Percentiles rank a stretch among this genome's conserved stretches.
phyloP scores from a whole-genome alignment of 2,329 filamentous ascomycete species.

The Colletotrichum incanum region DNA sequence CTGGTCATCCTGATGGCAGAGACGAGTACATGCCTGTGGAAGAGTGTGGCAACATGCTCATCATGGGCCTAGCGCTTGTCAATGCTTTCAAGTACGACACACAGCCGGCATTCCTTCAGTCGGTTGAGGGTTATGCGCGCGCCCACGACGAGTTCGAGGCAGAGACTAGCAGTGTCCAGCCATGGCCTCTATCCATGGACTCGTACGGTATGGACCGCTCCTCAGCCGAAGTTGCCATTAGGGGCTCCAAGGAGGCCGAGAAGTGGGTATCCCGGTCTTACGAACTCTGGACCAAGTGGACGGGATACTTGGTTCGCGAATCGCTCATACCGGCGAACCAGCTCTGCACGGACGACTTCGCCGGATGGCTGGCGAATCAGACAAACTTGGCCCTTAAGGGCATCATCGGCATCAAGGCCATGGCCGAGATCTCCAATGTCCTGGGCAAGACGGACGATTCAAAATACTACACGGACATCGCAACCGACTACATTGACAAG shows the following conservation, averaged over 20 bases:
- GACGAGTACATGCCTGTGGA: conserved; percentile 85
- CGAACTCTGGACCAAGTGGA: conserved; percentile 83
- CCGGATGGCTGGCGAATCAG: conserved; percentile 81
- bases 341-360: conserved; percentile 84
- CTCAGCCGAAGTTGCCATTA: conserved; percentile 68
- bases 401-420: conserved; percentile 84
- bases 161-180: conserved; percentile 49
- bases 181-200: conserved; percentile 53
- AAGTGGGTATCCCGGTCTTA: conserved; percentile 70
- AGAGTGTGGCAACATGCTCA: conserved; percentile 83
- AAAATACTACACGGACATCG: conserved; percentile 74
- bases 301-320: conserved; percentile 79
- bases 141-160: background rate
- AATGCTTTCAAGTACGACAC: conserved; percentile 80
- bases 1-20: conserved; percentile 77
- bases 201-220: conserved; percentile 69
- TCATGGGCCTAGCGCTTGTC: conserved; percentile 83
- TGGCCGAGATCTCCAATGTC: conserved; percentile 77
- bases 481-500: conserved; percentile 76
- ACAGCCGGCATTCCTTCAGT: conserved; percentile 72
- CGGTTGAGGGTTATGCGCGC: conserved; percentile 55
- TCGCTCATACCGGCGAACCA: conserved; percentile 80
- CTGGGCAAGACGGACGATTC: conserved; percentile 72
- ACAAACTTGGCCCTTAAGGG: conserved; percentile 84
- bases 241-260: conserved; percentile 57